phyloP scores from a whole-genome alignment of 768 basidiomycete genomes.

The Suillus luteus region DNA sequence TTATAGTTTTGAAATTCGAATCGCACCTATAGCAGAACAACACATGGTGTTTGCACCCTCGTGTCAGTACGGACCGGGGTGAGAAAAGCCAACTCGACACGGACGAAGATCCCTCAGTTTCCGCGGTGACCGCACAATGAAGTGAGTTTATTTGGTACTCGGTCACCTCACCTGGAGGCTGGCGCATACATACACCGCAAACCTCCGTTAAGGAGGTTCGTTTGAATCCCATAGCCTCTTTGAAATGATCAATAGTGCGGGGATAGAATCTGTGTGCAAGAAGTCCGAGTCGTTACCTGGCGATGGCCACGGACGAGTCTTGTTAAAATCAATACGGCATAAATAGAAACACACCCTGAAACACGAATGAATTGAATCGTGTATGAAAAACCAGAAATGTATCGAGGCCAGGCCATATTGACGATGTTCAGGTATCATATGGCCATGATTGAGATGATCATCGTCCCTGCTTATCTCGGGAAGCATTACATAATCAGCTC shows the following conservation, averaged over 20 bases:
- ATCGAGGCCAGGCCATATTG: background rate
- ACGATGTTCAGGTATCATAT: background rate
- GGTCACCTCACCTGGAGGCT: background rate
- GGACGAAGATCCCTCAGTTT: background rate
- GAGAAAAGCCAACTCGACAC: background rate
- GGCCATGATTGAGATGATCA: slow-evolving; percentile 3
- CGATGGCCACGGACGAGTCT: background rate
- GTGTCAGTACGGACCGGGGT: background rate
- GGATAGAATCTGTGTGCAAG: background rate
- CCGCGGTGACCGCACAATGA: slow-evolving; percentile 3
- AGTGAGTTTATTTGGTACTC: background rate
- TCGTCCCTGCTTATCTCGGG: slow-evolving; percentile 9
- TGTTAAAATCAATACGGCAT: slow-evolving; percentile 3
- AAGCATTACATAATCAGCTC: slow-evolving; percentile 16
- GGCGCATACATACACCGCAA: background rate
- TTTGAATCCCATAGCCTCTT: background rate
- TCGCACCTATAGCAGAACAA: slow-evolving; percentile 1
- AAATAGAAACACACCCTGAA: background rate
- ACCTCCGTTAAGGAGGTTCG: background rate
- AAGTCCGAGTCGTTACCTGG: background rate
- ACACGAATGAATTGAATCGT: background rate
- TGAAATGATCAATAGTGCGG: slow-evolving; percentile 1
- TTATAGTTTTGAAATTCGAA: background rate
- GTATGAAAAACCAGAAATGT: background rate
- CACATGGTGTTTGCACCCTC: background rate